A percentile compares a stretch with the other conserved stretches of the same genome.
Conservation (phyloP, 805 yeast genomes). For the Zygotorulaspora florentina region DNA sequence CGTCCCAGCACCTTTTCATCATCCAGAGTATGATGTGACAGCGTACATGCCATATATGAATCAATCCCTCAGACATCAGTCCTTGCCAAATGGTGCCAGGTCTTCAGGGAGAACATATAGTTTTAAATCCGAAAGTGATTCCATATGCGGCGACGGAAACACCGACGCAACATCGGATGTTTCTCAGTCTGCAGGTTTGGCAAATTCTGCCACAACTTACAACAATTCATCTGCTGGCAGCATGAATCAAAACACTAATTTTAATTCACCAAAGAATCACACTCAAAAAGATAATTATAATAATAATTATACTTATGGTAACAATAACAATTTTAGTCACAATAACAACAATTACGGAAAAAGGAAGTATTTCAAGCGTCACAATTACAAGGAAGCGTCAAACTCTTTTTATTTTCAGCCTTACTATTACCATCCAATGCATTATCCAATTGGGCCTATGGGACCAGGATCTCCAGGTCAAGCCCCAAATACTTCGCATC, state of each 20-base stretch:
- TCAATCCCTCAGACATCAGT: slow-evolving; percentile 20
- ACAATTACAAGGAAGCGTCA: slow-evolving; percentile 17
- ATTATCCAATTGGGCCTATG: slow-evolving; percentile 28
- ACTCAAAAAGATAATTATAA: neutral
- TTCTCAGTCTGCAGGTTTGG: slow-evolving; percentile 22
- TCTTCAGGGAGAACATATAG: slow-evolving; percentile 16
- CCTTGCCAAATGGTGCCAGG: slow-evolving; percentile 19
- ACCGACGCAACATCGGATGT: slow-evolving; percentile 25
- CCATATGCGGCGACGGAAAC: slow-evolving; percentile 14
- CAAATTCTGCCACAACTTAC: slow-evolving; percentile 24
- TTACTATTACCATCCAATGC: slow-evolving; percentile 32
- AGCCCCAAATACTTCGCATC: slow-evolving; percentile 17
- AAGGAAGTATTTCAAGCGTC: slow-evolving; percentile 14
- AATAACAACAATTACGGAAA: slow-evolving; percentile 6
- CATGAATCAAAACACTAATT: slow-evolving; percentile 16
- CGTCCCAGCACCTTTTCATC: slow-evolving; percentile 14
- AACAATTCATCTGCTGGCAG: slow-evolving; percentile 32
- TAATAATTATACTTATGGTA: neutral
- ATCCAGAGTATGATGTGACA: slow-evolving; percentile 20
- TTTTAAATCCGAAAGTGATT: slow-evolving; percentile 13
- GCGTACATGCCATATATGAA: slow-evolving; percentile 18
- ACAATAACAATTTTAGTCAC: slow-evolving; percentile 1
- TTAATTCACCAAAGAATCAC: neutral
- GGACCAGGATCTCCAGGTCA: slow-evolving; percentile 21
- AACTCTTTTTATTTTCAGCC: slow-evolving; percentile 28